Percentiles rank a stretch among this genome's conserved stretches.
phyloP scores from a whole-genome alignment of 1,284 basidiomycete species.

The Rhizopogon hawkerae region DNA sequence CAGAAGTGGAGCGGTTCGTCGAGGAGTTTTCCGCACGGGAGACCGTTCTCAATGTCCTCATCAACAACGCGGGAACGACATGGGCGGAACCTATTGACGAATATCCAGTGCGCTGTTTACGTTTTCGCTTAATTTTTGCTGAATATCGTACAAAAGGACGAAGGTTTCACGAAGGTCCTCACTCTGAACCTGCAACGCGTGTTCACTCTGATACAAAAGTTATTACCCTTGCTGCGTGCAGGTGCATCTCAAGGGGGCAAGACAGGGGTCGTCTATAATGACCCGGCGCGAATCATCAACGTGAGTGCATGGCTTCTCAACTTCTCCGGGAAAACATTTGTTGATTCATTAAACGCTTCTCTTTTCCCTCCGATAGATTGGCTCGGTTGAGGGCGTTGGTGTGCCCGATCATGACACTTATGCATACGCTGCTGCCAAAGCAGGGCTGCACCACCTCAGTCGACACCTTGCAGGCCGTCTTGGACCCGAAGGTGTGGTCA shows the following conservation, averaged over 20 bases:
- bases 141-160: conserved; percentile 33
- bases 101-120: conserved; percentile 36
- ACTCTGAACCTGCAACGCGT: conserved; percentile 63
- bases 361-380: conserved; percentile 37
- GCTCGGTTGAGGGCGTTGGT: conserved; percentile 50
- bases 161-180: conserved; percentile 51
- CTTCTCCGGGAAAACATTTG: background rate
- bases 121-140: background rate
- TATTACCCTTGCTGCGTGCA: conserved; percentile 51
- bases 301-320: conserved; percentile 28
- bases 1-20: conserved; percentile 50
- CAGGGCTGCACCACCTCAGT: conserved; percentile 54
- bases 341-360: background rate
- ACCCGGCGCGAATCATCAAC: conserved; percentile 58
- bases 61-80: conserved; percentile 64
- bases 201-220: conserved; percentile 62
- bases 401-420: conserved; percentile 57
- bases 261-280: conserved; percentile 30
- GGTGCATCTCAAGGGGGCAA: conserved; percentile 40
- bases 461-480: conserved; percentile 53
- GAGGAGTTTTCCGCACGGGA: conserved; percentile 45
- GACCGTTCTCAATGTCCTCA: conserved; percentile 48
- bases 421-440: conserved; percentile 63
- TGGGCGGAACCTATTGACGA: conserved; percentile 54
- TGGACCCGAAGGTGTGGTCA: conserved; percentile 52